Evolutionary conservation across 208 protist species (phyloP), one percentile per base, ranked within the genome.

Genomic region (Spongospora subterranea): DNA sequence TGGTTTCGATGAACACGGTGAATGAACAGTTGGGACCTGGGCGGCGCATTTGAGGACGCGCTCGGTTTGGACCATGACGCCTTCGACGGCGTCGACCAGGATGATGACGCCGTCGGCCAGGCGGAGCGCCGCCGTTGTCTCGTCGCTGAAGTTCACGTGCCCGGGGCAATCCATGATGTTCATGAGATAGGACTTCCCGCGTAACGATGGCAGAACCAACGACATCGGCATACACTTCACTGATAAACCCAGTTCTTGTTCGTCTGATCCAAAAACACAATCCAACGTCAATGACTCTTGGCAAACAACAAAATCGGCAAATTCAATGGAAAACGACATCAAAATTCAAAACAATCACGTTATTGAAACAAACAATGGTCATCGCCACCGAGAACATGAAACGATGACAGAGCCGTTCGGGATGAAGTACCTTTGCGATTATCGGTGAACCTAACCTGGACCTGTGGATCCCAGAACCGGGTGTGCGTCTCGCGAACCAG

Each of bases 121-220:
- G n/a, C 97, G 94, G 39, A 99, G 89, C 0, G 96, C 96, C 0
- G 76, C 96, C 17, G 95, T 94, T 0, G 95, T 96, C 93, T 99
- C 98, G 71, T 98, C 98, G 20, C 94, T 94, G 93, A 99, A 99
- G 89, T 99, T 98, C 32, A 98, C 95, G 92, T 99, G 98, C 0
- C 98, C 98, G 17, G 99, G 99, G 0, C 98, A 99, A 96, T 99
- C 99, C 13, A 99, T 94, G 32, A 99, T 91, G 90, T 98, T 99
- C 0, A 99, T 53, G 20, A 99, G 94, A 82, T 96, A 98, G 0
- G 89, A 93, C 88, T 98, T 97, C 0, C 60, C 90, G 24, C 88
- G 41, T n/a, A 46, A 93, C 88, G 38, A 60, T 50, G 1, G 71
- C 90, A 93, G 35, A 24, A 93, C 91, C 45, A 94, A 40, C 40